A percentile compares a stretch with the other conserved stretches of the same genome.
Conservation (phyloP, 192 early-diverging fungal genomes). For the Entrophospora sp. region DNA sequence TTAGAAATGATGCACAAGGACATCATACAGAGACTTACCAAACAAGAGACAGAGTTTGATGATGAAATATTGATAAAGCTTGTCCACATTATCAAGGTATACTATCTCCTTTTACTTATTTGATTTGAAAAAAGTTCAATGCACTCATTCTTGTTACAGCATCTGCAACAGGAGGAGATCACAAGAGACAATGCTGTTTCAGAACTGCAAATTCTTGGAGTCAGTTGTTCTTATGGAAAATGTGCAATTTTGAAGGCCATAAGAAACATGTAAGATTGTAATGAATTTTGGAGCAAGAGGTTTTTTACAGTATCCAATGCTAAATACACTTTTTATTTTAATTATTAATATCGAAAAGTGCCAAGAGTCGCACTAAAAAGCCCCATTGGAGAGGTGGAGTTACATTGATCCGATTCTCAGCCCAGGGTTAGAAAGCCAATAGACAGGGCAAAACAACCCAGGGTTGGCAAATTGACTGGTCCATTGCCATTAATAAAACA, state of each 20-base stretch:
- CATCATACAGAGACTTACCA: slow-evolving; percentile 1
- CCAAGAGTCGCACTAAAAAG: too few relatives aligned
- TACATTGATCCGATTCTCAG: too few relatives aligned
- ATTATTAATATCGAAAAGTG: slow-evolving; percentile 10
- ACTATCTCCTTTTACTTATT: slow-evolving; percentile 9
- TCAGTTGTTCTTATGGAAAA: not conserved
- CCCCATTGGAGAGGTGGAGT: too few relatives aligned
- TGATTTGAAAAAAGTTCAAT: slow-evolving; percentile 15
- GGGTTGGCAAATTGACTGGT: too few relatives aligned
- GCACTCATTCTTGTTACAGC: slow-evolving; percentile 13
- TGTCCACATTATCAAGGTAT: slow-evolving; percentile 8
- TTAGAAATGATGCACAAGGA: slow-evolving; percentile 1
- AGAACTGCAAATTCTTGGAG: slow-evolving; percentile 9
- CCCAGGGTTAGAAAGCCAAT: too few relatives aligned
- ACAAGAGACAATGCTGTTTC: slow-evolving; percentile 5
- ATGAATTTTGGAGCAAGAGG: not conserved
- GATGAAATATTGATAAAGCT: slow-evolving; percentile 26
- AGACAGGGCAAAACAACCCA: too few relatives aligned
- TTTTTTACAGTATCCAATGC: not conserved
- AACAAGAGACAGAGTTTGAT: slow-evolving; percentile 38
- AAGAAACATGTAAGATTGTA: slow-evolving; percentile 13
- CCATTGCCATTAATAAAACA: too few relatives aligned
- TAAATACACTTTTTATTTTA: not conserved
- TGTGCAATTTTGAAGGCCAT: slow-evolving; percentile 9
- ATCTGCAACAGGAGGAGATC: slow-evolving; percentile 1